Base-by-base conservation (phyloP, 2,329 filamentous ascomycete genomes). In the Aureobasidium sp. region DNA sequence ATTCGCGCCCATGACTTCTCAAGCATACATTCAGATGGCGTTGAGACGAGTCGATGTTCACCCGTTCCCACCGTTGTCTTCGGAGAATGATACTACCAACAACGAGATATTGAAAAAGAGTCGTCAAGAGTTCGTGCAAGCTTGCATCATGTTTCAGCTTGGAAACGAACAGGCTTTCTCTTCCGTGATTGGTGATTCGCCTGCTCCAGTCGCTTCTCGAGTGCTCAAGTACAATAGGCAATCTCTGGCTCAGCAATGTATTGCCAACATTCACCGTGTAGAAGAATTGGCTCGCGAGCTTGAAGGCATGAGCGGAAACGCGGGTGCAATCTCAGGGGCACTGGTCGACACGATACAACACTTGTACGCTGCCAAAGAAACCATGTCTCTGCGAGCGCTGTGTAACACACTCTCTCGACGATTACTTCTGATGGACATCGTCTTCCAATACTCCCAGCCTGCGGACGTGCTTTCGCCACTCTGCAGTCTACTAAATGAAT, bases 301-400 rank as follows among this genome's bases (percentile, higher is more conserved):
- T 27, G 91, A 96, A 62, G 88, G 87, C 56, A 91, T 94, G 82
- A 90, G 96, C 69, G 93, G 93, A 1, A 97, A 97, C 72, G 90
- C 90, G 2, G 91, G 90, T 2, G 90, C 91, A 2, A 90, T 95
- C 20, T 89, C 88, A 56, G 86, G 87, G 64, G 92, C 91, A 31
- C 66, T 81, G 11, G 74, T 76, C 29, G 76, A 80, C 62, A 75
- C 89, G 36, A 82, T 91, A 68, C 80, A 83, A 25, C 84, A 85
- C 65, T 80, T 91, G 17, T 92, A 88, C 68, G 79, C 80, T 20
- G 87, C 82, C 51, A 89, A 88, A 68, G 89, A 91, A 67, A 93
- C 90, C 0, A 90, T 90, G 82, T 83, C 87, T n/a, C 75, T 95
- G 52, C 91, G 91, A 72, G 80, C 83, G 1, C 74, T 93, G 1